Percentiles rank a stretch among this genome's conserved stretches.
Conservation (phyloP, 176 grass and related monocot species). For the Lolium rigidum region DNA sequence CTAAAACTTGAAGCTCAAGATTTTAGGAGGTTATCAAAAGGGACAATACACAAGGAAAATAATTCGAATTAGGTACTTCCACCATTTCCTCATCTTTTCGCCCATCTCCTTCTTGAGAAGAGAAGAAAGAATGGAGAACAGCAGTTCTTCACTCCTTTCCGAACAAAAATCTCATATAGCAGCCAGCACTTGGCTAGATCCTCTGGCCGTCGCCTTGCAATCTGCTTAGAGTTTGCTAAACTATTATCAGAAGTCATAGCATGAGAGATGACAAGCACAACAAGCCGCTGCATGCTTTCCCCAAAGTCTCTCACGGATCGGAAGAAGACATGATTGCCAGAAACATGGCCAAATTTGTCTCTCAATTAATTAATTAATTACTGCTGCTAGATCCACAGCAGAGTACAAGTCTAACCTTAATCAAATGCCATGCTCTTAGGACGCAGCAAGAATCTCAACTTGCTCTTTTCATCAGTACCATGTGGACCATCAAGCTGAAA, state of each 20-base stretch:
- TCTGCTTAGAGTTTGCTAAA: conserved; percentile 33
- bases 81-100: too few species aligned
- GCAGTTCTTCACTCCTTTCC: not conserved
- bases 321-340: conserved; percentile 45
- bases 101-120: not conserved
- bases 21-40: not conserved
- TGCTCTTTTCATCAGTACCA: conserved; percentile 53
- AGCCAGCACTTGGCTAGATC: not conserved
- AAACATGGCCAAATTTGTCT: conserved; percentile 35
- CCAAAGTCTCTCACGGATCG: conserved; percentile 28
- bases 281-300: not conserved
- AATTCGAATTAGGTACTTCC: too few species aligned
- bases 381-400: conserved; percentile 46
- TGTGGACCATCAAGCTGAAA: conserved; percentile 39
- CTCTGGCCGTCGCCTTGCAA: not conserved
- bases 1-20: not conserved
- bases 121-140: not conserved
- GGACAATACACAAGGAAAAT: not conserved
- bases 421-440: conserved; percentile 57
- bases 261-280: conserved; percentile 38
- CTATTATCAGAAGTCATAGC: conserved; percentile 7
- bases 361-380: conserved; percentile 20
- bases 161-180: conserved; percentile 18
- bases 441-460: conserved; percentile 63
- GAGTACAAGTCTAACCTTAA: conserved; percentile 30